Evolutionary conservation across 176 grass and related monocot species (phyloP).

Genomic region (Secale cereale): DNA sequence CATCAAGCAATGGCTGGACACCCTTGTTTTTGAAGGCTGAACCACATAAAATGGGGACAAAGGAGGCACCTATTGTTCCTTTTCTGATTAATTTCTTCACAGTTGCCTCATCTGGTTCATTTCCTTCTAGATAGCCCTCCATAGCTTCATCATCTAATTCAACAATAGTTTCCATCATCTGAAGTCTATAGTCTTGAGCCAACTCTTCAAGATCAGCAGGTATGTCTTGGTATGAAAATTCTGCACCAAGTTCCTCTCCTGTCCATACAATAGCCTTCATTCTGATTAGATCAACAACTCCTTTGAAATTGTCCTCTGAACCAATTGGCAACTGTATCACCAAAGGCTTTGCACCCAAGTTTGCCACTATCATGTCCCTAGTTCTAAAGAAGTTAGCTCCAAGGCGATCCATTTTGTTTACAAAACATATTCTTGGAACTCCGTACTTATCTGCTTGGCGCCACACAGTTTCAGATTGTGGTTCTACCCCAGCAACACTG

Average conservation of each 20-base stretch:
- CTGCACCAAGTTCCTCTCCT: constrained; percentile 90
- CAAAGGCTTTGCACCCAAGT: constrained; percentile 94
- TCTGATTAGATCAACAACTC: constrained; percentile 84
- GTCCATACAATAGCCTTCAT: constrained; percentile 96
- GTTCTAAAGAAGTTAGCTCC: constrained; percentile 97
- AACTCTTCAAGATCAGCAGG: constrained; percentile 74
- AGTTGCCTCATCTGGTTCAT: constrained; percentile 77
- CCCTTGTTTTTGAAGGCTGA: constrained; percentile 99
- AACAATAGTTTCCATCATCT: constrained; percentile 86
- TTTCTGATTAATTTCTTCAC: constrained; percentile 89
- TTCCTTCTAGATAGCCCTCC: constrained; percentile 91
- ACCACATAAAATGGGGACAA: constrained; percentile 95
- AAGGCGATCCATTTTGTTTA: constrained; percentile 97
- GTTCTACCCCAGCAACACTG: constrained; percentile 96
- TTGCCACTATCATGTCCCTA: constrained; percentile 94
- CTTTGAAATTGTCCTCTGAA: constrained; percentile 90
- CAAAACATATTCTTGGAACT: constrained; percentile 94
- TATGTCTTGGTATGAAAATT: constrained; percentile 85
- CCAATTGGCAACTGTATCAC: constrained; percentile 94
- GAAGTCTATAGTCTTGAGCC: constrained; percentile 69
- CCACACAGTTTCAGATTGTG: constrained; percentile 99
- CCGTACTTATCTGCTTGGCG: constrained; percentile 98
- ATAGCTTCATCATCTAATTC: constrained; percentile 84
- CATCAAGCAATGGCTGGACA: constrained; percentile 92
- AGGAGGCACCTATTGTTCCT: constrained; percentile 68